Percentiles rank a stretch among this genome's conserved stretches.
Conservation (phyloP, 371 early-diverging fungal genomes). For the Smittium culicis region DNA sequence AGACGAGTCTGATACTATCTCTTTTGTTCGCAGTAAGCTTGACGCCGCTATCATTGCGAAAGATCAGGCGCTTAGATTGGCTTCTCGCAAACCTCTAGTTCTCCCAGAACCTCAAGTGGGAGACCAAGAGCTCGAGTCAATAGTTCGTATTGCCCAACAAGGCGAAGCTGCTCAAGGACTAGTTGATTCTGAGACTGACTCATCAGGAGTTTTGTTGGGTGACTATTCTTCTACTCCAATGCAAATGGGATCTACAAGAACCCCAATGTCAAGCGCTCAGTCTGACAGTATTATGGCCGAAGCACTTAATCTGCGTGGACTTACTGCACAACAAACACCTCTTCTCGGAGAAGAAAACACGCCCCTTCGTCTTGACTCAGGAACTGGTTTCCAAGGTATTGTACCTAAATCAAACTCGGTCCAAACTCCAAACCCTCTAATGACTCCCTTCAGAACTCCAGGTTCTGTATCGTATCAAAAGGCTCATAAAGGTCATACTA, state of each 20-base stretch:
- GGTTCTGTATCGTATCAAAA: conserved; percentile 12
- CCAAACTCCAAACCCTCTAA: conserved; percentile 79
- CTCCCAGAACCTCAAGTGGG: conserved; percentile 86
- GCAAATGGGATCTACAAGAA: conserved; percentile 33
- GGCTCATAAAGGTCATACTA: conserved; percentile 25
- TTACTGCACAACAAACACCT: conserved; percentile 71
- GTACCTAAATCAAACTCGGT: conserved; percentile 43
- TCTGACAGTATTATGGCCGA: conserved; percentile 57
- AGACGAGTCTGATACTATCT: conserved; percentile 15
- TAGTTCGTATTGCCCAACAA: conserved; percentile 75
- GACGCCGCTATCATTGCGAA: conserved; percentile 37
- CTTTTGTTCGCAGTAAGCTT: conserved; percentile 39
- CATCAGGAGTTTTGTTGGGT: conserved; percentile 52
- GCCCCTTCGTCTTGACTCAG: conserved; percentile 20
- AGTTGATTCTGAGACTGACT: conserved; percentile 39
- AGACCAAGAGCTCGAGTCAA: conserved; percentile 77
- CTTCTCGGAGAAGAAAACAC: conserved; percentile 67
- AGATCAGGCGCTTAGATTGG: conserved; percentile 53
- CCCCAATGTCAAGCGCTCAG: conserved; percentile 58
- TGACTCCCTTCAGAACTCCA: conserved; percentile 41
- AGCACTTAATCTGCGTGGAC: conserved; percentile 67
- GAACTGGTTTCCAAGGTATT: conserved; percentile 52
- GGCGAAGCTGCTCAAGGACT: conserved; percentile 61
- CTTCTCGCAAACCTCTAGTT: conserved; percentile 59
- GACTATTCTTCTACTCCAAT: conserved; percentile 51